Percentiles rank a stretch among this genome's conserved stretches.
These are phyloP conservation scores for Puccinia hordei DNA, from an alignment of 1,284 basidiomycete species.

Conservation along the genomic window DNA sequence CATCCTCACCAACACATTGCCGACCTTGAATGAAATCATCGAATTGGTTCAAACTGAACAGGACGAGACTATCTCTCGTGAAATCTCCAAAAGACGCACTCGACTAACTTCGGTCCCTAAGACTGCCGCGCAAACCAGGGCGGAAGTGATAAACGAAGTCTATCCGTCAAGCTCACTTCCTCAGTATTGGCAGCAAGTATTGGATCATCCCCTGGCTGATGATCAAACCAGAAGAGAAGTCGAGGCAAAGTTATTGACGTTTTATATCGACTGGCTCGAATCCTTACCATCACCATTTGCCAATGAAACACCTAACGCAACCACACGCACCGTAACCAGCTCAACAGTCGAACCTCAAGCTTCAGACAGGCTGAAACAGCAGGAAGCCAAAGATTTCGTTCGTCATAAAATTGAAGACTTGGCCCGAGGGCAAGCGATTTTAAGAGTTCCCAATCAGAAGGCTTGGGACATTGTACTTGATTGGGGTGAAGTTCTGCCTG, in stretches of 20 bases:
- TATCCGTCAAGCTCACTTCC: constrained; percentile 65
- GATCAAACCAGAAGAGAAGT: constrained; percentile 67
- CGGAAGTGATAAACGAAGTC: constrained; percentile 55
- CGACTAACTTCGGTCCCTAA: constrained; percentile 68
- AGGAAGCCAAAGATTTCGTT: constrained; percentile 64
- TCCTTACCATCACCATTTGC: constrained; percentile 63
- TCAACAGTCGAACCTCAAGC: constrained; percentile 50
- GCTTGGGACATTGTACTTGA: constrained; percentile 81
- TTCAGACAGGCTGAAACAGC: constrained; percentile 58
- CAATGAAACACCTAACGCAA: constrained; percentile 58
- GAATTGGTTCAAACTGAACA: constrained; percentile 43
- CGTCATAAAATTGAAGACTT: constrained; percentile 71
- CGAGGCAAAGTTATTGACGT: constrained; percentile 71
- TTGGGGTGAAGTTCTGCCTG: constrained; percentile 66
- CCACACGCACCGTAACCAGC: constrained; percentile 57
- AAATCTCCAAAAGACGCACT: constrained; percentile 74
- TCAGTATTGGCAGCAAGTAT: constrained; percentile 70
- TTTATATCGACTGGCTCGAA: constrained; percentile 67
- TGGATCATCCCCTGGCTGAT: constrained; percentile 76
- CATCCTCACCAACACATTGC: constrained; percentile 67
- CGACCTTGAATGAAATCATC: constrained; percentile 55
- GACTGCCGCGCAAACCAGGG: constrained; percentile 57
- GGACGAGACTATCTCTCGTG: constrained; percentile 57
- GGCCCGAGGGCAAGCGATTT: constrained; percentile 71
- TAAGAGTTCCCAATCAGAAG: constrained; percentile 72